These are phyloP conservation scores for Backusella morwellensis DNA, from an alignment of 192 early-diverging fungal species.

Conservation along the genomic window DNA sequence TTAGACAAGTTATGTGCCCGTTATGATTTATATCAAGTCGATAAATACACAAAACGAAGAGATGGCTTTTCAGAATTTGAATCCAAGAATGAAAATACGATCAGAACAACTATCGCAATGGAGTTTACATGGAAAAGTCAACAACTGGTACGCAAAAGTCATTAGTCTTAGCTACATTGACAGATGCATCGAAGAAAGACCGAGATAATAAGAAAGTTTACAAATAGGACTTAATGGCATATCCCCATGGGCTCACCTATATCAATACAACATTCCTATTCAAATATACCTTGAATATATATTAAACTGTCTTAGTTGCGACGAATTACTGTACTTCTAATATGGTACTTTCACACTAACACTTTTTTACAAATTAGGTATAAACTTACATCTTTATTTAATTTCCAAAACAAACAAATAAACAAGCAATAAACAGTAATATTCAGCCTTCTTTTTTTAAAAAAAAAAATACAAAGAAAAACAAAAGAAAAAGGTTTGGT, in stretches of 20 bases:
- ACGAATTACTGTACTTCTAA: background rate
- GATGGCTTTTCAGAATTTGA: constrained; percentile 3
- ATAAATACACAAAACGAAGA: constrained; percentile 22
- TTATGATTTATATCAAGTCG: constrained; percentile 15
- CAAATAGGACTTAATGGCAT: background rate
- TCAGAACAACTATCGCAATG: constrained; percentile 6
- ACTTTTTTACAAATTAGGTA: too few species aligned
- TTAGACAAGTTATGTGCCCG: constrained; percentile 15
- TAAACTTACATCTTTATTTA: too few species aligned
- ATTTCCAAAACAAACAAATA: too few species aligned
- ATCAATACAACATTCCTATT: background rate
- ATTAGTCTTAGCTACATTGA: background rate
- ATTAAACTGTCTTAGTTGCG: background rate
- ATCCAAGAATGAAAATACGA: constrained; percentile 10
- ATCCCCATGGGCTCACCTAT: too few species aligned
- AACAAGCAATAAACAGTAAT: too few species aligned
- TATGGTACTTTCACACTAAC: too few species aligned
- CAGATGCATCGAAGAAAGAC: background rate
- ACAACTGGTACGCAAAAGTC: background rate
- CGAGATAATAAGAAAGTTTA: background rate
- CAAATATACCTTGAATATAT: background rate
- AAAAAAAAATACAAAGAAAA: too few species aligned
- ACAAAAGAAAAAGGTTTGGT: too few species aligned
- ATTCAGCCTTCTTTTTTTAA: too few species aligned
- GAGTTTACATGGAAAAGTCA: background rate